Base-by-base conservation (phyloP, 352 stramenopile species). In the Phytopythium helicoides region DNA sequence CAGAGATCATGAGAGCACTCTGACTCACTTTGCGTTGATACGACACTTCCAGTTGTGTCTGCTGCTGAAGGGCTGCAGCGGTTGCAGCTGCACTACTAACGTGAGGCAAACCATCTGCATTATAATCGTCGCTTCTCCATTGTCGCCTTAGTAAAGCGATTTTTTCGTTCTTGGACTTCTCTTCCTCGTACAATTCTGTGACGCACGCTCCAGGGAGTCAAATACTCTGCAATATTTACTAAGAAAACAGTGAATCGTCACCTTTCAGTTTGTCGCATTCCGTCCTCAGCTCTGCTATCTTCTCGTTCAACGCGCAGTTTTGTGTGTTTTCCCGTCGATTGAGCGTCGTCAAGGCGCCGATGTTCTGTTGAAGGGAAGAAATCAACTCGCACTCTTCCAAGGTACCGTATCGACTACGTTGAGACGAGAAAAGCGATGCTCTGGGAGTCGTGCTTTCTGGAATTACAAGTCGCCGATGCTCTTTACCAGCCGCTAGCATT, bases 11-110 rank as follows among this genome's bases (percentile, higher is more conserved):
- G n/a, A n/a, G n/a, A n/a, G n/a, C 12, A 47, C 12, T 14, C 9
- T 6, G 12, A 18, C 37, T 35, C 12, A 90, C 80, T 64, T 84
- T 81, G 22, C 80, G 67, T 51, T 90, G 74, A 33, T 86, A 83
- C 8, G 75, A 74, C 28, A 86, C 60, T 45, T 88, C 76, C 23
- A 90, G 59, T 44, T 90, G 76, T 3, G 76, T 70, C n/a, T 88
- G 71, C 39, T 90, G 69, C 46, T 90, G 80, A 6, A 90, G 44
- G 14, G 68, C 67, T n/a, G 62, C 61, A 1, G 73, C 62, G 5
- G 65, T 55, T 15, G 61, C 47, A 22, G 59, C 57, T 0, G 68
- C 38, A 1, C 57, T 57, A 0, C 60, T 58, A 22, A 53, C 38
- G 0, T 37, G 52, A 1, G 79, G 76, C 22, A 89, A 51, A 19